Evolutionary conservation across 495 filamentous ascomycete genomes (phyloP).

Genomic region (Bacidia rubella): DNA sequence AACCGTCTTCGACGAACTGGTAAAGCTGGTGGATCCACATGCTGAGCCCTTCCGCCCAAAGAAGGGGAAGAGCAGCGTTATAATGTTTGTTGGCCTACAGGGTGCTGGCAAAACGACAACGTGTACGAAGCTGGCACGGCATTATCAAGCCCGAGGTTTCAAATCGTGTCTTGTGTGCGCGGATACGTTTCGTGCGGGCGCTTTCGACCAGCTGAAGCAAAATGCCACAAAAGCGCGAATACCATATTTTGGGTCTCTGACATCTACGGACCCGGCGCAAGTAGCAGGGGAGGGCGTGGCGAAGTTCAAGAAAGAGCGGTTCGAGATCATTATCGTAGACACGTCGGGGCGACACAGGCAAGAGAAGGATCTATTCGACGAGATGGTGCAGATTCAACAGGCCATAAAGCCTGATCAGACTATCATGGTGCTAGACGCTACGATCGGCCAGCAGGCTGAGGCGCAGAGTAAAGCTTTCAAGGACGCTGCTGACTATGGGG

Average conservation of each 20-base stretch:
- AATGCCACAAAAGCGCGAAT: constrained; percentile 98
- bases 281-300: constrained; percentile 91
- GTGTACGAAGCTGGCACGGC: constrained; percentile 91
- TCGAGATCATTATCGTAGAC: constrained; percentile 98
- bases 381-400: constrained; percentile 94
- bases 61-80: constrained; percentile 90
- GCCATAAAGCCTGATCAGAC: constrained; percentile 93
- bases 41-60: constrained; percentile 92
- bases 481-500: constrained; percentile 91
- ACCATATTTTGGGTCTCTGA: constrained; percentile 91
- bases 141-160: constrained; percentile 91
- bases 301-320: constrained; percentile 97
- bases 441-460: constrained; percentile 91
- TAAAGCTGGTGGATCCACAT: constrained; percentile 89
- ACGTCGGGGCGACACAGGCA: constrained; percentile 89
- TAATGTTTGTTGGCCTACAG: constrained; percentile 98
- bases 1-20: constrained; percentile 92
- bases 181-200: constrained; percentile 95
- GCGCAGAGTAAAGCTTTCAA: constrained; percentile 94
- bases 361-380: constrained; percentile 86
- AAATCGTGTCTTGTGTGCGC: constrained; percentile 91
- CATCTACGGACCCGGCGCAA: constrained; percentile 86
- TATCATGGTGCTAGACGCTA: constrained; percentile 93
- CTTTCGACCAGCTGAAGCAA: constrained; percentile 97
- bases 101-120: constrained; percentile 96